phyloP scores from a whole-genome alignment of 2,329 filamentous ascomycete species.

The Penicillium sp. region DNA sequence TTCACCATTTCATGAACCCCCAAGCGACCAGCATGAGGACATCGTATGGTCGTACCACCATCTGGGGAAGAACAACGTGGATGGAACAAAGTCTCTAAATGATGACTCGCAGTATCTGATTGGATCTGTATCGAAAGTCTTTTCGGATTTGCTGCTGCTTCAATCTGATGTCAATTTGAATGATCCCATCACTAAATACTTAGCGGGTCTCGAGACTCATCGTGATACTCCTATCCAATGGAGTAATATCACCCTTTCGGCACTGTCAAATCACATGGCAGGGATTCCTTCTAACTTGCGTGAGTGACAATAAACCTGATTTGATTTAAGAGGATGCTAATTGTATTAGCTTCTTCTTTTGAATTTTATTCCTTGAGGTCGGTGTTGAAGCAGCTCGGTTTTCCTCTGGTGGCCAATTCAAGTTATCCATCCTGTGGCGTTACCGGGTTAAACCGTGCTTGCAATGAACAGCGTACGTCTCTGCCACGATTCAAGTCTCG shows the following conservation, averaged over 20 bases:
- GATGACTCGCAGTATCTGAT: conserved; percentile 42
- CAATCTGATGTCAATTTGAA: conserved; percentile 34
- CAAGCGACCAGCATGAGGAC: conserved; percentile 16
- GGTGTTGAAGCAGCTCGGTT: conserved; percentile 33
- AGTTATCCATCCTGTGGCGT: conserved; percentile 40
- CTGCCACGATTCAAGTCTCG: accelerated
- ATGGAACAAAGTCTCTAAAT: conserved; percentile 31
- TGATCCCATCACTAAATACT: conserved; percentile 30
- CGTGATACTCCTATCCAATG: conserved; percentile 28
- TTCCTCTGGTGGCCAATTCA: conserved; percentile 32
- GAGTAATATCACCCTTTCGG: conserved; percentile 36
- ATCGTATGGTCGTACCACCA: conserved; percentile 43
- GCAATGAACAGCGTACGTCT: conserved; percentile 30
- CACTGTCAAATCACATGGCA: conserved; percentile 36
- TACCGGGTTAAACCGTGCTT: conserved; percentile 31
- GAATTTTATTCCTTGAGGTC: conserved; percentile 38
- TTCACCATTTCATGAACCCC: conserved; percentile 14
- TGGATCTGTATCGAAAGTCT: conserved; percentile 39
- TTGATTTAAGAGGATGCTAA: not conserved
- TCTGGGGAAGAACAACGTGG: conserved; percentile 30
- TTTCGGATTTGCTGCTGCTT: conserved; percentile 37
- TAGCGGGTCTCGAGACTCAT: conserved; percentile 29
- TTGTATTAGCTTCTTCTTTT: conserved; percentile 25
- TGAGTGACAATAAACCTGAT: not conserved
- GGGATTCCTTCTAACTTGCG: conserved; percentile 32